Conservation (phyloP, 768 basidiomycete genomes). For the Chiua virens region DNA sequence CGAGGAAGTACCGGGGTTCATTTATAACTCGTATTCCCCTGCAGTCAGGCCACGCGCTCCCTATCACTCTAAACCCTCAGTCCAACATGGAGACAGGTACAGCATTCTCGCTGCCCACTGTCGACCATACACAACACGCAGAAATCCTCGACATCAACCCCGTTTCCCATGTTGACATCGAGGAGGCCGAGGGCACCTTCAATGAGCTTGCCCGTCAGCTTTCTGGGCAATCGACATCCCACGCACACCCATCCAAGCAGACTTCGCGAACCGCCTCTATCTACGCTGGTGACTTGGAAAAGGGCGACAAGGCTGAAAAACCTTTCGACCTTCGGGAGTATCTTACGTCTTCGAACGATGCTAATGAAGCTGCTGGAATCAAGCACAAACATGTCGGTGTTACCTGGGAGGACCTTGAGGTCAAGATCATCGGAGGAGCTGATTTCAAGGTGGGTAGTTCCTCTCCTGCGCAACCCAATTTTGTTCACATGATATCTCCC, state of each 20-base stretch:
- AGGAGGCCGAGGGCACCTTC: conserved; percentile 51
- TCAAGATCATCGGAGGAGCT: conserved; percentile 55
- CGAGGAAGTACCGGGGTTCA: background rate
- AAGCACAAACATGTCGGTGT: conserved; percentile 76
- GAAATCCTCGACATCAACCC: conserved; percentile 23
- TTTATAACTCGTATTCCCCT: conserved; percentile 14
- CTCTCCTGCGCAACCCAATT: background rate
- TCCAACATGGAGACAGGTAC: conserved; percentile 9
- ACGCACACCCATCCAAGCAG: conserved; percentile 11
- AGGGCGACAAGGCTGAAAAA: conserved; percentile 35
- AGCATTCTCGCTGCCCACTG: background rate
- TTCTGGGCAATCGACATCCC: conserved; percentile 11
- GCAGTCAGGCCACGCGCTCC: background rate
- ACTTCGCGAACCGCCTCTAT: conserved; percentile 25
- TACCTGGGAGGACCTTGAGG: conserved; percentile 69
- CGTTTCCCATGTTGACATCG: conserved; percentile 46
- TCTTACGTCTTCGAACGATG: conserved; percentile 64
- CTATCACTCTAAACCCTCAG: background rate
- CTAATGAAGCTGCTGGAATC: conserved; percentile 62
- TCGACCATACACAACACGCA: conserved; percentile 9
- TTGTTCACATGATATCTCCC: background rate
- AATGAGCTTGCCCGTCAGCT: conserved; percentile 49
- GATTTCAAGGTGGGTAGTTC: conserved; percentile 50
- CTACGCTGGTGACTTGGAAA: conserved; percentile 37
- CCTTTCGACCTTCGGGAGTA: conserved; percentile 69